phyloP scores from a whole-genome alignment of 139 green algal genomes.

The Chlorella sorokiniana region DNA sequence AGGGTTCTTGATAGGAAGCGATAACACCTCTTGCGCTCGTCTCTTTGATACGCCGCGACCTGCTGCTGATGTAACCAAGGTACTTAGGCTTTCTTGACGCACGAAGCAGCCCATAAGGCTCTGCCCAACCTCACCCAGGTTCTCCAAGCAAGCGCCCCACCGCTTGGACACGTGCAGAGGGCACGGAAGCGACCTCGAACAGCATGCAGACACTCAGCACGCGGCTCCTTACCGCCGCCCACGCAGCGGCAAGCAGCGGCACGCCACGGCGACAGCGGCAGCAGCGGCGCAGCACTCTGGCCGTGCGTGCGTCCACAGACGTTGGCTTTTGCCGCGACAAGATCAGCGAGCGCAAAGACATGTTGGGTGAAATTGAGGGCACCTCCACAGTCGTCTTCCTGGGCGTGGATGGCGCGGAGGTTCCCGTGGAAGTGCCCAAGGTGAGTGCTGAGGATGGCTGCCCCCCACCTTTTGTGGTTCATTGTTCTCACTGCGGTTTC shows the following conservation, averaged over 20 bases:
- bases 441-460: neutral
- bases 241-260: neutral
- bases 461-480: neutral
- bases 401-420: slow-evolving; percentile 56
- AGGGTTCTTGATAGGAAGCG: too few relatives aligned
- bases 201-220: slow-evolving; percentile 13
- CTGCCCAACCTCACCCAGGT: too few relatives aligned
- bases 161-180: too few relatives aligned
- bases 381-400: slow-evolving; percentile 72
- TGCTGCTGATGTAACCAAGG: too few relatives aligned
- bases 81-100: too few relatives aligned
- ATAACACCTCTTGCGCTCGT: too few relatives aligned
- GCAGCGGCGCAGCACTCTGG: neutral
- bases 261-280: neutral
- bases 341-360: slow-evolving; percentile 49
- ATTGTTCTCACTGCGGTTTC: too few relatives aligned
- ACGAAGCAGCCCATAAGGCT: too few relatives aligned
- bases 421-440: slow-evolving; percentile 58
- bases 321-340: slow-evolving; percentile 77
- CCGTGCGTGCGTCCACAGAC: slow-evolving; percentile 8
- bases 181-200: neutral
- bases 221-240: neutral
- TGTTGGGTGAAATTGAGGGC: slow-evolving; percentile 49
- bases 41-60: too few relatives aligned
- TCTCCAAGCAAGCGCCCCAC: too few relatives aligned